Evolutionary conservation across 331 rosid species (phyloP).

Genomic region (Acacia concinna): DNA sequence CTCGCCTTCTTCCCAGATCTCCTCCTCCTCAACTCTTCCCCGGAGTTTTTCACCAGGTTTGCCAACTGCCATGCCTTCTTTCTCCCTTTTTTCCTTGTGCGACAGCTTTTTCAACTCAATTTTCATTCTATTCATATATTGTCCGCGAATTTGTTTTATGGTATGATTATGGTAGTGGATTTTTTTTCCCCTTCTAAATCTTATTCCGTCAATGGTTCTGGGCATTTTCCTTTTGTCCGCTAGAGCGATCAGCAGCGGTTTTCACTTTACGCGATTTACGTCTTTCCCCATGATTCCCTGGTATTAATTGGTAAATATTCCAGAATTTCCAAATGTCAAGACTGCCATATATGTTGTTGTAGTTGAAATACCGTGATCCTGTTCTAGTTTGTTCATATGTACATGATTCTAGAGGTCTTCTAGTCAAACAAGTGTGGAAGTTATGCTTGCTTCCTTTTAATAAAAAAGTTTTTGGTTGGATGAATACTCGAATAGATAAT

Average conservation of each 20-base stretch:
- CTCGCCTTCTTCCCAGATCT: not conserved
- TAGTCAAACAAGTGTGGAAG: not conserved
- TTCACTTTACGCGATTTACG: not conserved
- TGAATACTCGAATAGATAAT: not conserved
- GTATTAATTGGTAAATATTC: not conserved
- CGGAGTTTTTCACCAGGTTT: not conserved
- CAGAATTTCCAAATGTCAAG: not conserved
- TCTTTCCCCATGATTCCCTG: not conserved
- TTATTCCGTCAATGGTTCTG: not conserved
- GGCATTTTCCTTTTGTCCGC: not conserved
- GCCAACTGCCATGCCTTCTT: not conserved
- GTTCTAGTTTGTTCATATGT: not conserved
- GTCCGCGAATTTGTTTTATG: not conserved
- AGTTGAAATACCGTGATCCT: not conserved
- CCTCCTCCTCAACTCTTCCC: not conserved
- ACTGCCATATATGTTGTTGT: not conserved
- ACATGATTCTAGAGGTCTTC: constrained; percentile 7
- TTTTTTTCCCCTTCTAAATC: not conserved
- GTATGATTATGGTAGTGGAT: not conserved
- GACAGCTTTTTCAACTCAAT: not conserved
- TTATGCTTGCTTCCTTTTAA: too few species aligned
- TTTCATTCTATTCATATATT: not conserved
- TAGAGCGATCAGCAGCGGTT: not conserved
- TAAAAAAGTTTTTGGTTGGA: not conserved
- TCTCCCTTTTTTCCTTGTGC: not conserved